Evolutionary conservation across 441 rosid genomes (phyloP), one percentile per base, ranked within the genome.

Genomic region (Omphalea diandra): DNA sequence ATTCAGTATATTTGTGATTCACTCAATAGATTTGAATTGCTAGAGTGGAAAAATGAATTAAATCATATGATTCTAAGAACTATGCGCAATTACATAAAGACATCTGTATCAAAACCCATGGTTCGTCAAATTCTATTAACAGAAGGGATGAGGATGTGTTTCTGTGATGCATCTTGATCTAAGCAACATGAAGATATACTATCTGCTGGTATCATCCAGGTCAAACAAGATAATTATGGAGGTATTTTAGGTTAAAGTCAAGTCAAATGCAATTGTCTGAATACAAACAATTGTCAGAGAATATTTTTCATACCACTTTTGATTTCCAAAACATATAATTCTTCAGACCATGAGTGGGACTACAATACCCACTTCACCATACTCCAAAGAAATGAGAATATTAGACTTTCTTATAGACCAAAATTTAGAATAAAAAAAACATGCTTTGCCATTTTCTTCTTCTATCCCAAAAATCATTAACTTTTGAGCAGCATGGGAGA

Each of bases 61-160:
- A n/a, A n/a, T n/a, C n/a, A n/a, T n/a, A n/a, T n/a, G n/a, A n/a
- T n/a, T n/a, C n/a, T n/a, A n/a, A n/a, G n/a, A n/a, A n/a, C n/a
- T n/a, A n/a, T n/a, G n/a, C n/a, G n/a, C n/a, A n/a, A n/a, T n/a
- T n/a, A n/a, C 68, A 12, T 3, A 8, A 33, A 26, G 36, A 57
- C 2, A 41, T 10, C 26, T 44, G 46, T 49, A 3, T 29, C 26
- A 17, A 8, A 68, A 17, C 22, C 20, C 9, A 40, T 3, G n/a
- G 63, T 22, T 55, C 50, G 32, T 65, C 69, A 33, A 66, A 36
- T 14, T 66, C 10, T 55, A 9, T 20, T 33, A 65, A 65, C 10
- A 20, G 59, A 22, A 54, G 20, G 7, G 18, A n/a, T n/a, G n/a
- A n/a, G 29, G 50, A 15, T 9, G n/a, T 36, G 36, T 32, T 40